phyloP scores from a whole-genome alignment of 352 stramenopile species.

The Globisporangium cystogenes region DNA sequence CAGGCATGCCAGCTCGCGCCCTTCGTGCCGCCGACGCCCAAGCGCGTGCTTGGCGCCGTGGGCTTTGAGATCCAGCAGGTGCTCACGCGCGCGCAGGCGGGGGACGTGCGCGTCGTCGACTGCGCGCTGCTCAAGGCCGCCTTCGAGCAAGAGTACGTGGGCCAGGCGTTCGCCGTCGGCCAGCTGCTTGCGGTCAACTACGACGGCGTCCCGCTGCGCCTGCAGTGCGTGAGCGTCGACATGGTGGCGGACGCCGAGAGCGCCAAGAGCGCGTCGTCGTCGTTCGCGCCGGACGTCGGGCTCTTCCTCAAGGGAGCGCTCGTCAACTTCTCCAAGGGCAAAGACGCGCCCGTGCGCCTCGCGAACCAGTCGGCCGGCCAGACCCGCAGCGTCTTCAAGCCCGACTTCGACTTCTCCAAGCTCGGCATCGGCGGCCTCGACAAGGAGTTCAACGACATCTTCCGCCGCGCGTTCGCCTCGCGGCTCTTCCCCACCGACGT shows the following conservation, averaged over 20 bases:
- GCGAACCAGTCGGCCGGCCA: conserved; percentile 77
- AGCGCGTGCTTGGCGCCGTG: conserved; percentile 56
- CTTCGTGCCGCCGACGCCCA: conserved; percentile 44
- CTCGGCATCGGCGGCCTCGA: conserved; percentile 98
- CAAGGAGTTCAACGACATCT: conserved; percentile 99
- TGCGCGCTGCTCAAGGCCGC: conserved; percentile 56
- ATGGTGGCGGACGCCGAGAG: conserved; percentile 44
- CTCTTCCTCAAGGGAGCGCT: conserved; percentile 58
- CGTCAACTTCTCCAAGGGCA: conserved; percentile 74
- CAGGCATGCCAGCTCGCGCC: conserved; percentile 58
- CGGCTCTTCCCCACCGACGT: conserved; percentile 95
- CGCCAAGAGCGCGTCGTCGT: conserved; percentile 10
- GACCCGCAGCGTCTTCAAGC: conserved; percentile 89
- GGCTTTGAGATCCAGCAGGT: conserved; percentile 81
- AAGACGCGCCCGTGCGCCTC: conserved; percentile 70
- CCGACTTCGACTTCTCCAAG: conserved; percentile 98
- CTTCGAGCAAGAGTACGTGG: conserved; percentile 67
- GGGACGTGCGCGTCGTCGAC: conserved; percentile 64
- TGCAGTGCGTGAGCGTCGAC: conserved; percentile 55
- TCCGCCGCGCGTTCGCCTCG: conserved; percentile 97
- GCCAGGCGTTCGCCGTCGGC: conserved; percentile 69
- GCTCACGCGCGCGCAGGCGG: conserved; percentile 58
- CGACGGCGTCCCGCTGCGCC: conserved; percentile 57
- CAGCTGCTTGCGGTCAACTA: conserved; percentile 66
- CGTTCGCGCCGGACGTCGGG: conserved; percentile 37